Evolutionary conservation across 169 alveolate genomes (phyloP), one percentile per base, ranked within the genome.

Genomic region (Plasmodium cynomolgi): DNA sequence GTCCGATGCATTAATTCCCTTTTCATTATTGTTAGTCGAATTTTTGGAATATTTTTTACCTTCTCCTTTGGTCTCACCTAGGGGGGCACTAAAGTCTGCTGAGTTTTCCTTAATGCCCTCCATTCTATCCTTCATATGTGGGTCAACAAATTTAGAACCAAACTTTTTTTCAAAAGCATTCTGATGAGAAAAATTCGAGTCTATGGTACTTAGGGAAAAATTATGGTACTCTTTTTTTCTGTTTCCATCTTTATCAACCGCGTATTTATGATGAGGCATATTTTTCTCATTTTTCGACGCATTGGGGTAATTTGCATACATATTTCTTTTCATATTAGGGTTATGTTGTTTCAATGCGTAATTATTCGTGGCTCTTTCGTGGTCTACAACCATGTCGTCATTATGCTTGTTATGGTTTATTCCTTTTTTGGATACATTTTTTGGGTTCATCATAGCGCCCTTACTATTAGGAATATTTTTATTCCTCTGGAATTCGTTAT

Each of bases 201-300:
- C 93, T 62, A 84, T 75, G 1, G 93, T 75, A 81, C 81, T 92
- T 17, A 47, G 29, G 11, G 93, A 84, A 39, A 84, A 84, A 29
- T 81, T 92, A 8, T 92, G 88, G 54, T 92, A 62, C 81, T 92
- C 93, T 11, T 92, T 92, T 77, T 81, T 92, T 37, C 86, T 62
- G 23, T 62, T 33, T 23, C 73, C 83, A 62, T 92, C 93, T 39
- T 58, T 92, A 23, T 92, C 90, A 37, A 26, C 75, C 5, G 33
- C 44, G 73, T 81, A 81, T 15, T 77, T 75, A 71, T 77, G 81
- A 1, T 39, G 75, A 54, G 50, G 34, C 34, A 23, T 44, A 90
- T 90, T 90, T 9, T 29, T 13, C 31, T 90, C 92, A 31, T 50
- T 74, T 73, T 77, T 77, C 4, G 56, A 15, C 1, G 68, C 9